A percentile compares a stretch with the other conserved stretches of the same genome.
These are phyloP conservation scores for Phaseolus coccineus DNA, from an alignment of 331 rosid species.

Conservation along the genomic window DNA sequence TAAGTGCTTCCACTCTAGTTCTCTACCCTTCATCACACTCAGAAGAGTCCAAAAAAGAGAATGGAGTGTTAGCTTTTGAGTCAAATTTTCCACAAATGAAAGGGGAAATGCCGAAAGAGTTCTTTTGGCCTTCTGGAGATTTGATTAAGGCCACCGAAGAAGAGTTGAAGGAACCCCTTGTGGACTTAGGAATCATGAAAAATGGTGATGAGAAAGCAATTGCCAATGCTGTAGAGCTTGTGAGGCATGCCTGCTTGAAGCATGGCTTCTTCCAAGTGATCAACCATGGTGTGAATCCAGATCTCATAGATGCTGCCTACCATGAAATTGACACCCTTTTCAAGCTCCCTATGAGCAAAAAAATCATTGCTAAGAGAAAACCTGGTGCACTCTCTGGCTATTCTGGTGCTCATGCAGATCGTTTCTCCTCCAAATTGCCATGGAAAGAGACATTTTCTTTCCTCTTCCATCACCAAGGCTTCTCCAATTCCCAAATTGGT, in stretches of 20 bases:
- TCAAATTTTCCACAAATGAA: constrained; percentile 40
- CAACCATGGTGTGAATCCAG: constrained; percentile 53
- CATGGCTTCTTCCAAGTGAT: constrained; percentile 64
- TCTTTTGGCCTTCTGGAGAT: constrained; percentile 54
- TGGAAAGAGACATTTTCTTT: constrained; percentile 65
- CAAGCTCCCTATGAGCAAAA: constrained; percentile 46
- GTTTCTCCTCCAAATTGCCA: constrained; percentile 55
- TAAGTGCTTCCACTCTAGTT: constrained; percentile 35
- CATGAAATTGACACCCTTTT: constrained; percentile 51
- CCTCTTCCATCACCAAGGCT: constrained; percentile 7
- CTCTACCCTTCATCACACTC: constrained; percentile 32
- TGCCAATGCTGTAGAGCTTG: constrained; percentile 45
- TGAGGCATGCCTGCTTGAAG: constrained; percentile 46
- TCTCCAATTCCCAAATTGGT: constrained; percentile 37
- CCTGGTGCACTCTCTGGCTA: constrained; percentile 50
- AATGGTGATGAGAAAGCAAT: constrained; percentile 44
- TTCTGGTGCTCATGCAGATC: constrained; percentile 66
- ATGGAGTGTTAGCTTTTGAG: constrained; percentile 33
- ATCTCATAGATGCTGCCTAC: constrained; percentile 50
- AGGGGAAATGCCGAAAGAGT: constrained; percentile 46
- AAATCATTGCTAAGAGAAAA: constrained; percentile 44
- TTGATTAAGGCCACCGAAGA: constrained; percentile 35
- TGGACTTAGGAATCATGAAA: constrained; percentile 44
- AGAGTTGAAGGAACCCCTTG: constrained; percentile 54
- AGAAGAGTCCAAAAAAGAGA: constrained; percentile 26